Conservation (phyloP, 345 rosid species). For the Salix koriyanagi region DNA sequence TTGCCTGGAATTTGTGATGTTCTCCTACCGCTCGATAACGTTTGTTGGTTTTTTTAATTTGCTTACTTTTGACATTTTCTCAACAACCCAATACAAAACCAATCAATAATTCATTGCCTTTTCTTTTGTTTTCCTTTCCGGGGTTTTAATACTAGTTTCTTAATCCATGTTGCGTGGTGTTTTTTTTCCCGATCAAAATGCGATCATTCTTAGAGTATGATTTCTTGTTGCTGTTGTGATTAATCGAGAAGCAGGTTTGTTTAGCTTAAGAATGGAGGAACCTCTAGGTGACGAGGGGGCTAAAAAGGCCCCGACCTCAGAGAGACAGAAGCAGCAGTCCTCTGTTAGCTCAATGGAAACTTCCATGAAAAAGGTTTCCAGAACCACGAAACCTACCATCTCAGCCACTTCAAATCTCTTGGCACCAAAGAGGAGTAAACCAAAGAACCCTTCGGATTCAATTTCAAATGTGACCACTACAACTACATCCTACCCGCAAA, state of each 20-base stretch:
- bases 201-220: neutral
- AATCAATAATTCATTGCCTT: neutral
- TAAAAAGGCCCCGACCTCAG: conserved; percentile 28
- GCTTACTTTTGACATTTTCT: conserved; percentile 5
- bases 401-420: conserved; percentile 39
- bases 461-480: conserved; percentile 41
- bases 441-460: conserved; percentile 27
- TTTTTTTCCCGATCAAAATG: neutral
- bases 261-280: conserved; percentile 52
- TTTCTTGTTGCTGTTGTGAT: conserved; percentile 15
- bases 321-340: conserved; percentile 34
- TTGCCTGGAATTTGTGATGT: conserved; percentile 12
- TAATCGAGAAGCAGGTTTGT: conserved; percentile 19
- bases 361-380: conserved; percentile 28
- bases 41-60: neutral
- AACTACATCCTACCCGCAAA: conserved; percentile 38
- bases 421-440: conserved; percentile 50
- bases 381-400: conserved; percentile 34
- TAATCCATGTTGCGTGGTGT: neutral
- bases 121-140: neutral
- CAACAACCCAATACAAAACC: neutral
- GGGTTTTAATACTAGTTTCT: neutral
- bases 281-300: conserved; percentile 34
- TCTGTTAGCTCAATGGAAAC: conserved; percentile 37
- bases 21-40: neutral